Evolutionary conservation across 2,329 filamentous ascomycete species (phyloP).

Genomic region (Ophiostoma tasmaniense): DNA sequence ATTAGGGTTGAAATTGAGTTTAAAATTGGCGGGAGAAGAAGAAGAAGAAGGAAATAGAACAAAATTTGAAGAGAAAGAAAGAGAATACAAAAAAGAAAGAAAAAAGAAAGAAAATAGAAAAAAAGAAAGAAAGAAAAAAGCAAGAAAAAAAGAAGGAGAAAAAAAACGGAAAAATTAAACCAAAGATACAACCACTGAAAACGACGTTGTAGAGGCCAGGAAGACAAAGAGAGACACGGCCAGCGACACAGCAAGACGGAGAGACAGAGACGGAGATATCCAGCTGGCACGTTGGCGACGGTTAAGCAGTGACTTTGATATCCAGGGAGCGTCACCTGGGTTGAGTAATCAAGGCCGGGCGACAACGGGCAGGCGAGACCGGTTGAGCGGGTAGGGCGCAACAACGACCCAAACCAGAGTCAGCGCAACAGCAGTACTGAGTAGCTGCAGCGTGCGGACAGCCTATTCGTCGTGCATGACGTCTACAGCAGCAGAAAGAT

Average conservation of each 20-base stretch:
- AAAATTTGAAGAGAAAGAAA: background rate
- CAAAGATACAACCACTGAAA: too few relatives aligned
- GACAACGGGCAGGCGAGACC: background rate
- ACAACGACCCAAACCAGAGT: background rate
- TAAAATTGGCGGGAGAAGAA: background rate
- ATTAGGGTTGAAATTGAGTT: too few relatives aligned
- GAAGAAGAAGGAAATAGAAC: background rate
- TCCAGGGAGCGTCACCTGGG: background rate
- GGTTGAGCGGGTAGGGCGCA: constrained; percentile 1
- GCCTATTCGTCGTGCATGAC: background rate
- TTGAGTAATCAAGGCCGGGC: background rate
- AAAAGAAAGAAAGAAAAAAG: too few relatives aligned
- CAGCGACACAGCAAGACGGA: background rate
- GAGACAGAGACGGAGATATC: background rate
- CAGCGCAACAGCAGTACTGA: background rate
- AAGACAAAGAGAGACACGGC: background rate
- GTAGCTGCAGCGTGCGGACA: background rate
- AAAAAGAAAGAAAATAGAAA: too few relatives aligned
- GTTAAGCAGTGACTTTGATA: too few relatives aligned
- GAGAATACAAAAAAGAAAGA: too few relatives aligned
- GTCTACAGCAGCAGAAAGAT: background rate
- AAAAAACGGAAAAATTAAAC: too few relatives aligned
- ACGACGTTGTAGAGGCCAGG: too few relatives aligned
- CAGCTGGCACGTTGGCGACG: too few relatives aligned
- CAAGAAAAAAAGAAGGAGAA: too few relatives aligned